Evolutionary conservation across 192 early-diverging fungal species (phyloP), one percentile per base, ranked within the genome.

Genomic region (Coemansia sp.): DNA sequence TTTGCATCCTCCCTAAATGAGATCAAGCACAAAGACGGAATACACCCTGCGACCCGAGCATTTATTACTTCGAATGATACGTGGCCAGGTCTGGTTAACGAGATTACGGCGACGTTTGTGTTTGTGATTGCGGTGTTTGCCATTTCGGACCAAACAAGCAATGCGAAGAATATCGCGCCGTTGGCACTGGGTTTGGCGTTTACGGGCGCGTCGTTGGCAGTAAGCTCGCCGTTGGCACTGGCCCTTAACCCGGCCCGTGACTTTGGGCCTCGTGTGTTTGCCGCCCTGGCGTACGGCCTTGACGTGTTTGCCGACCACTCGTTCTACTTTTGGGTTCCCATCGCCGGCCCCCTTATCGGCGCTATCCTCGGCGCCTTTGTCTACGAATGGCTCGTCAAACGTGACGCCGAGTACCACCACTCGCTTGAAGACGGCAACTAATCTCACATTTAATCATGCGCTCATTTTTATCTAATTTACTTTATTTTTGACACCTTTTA

Each of bases 221-320:
- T 87, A 24, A 84, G 85, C 62, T 84, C 75, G 46, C 72, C 82
- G 51, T 77, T 86, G 12, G 74, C 68, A 11, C 73, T 84, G 52
- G 83, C 81, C 18, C 55, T 90, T 9, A 92, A 92, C 47, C 87
- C 86, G 31, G 90, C 90, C 1, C 83, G 90, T 66, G 90, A 92
- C 72, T 79, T 90, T 75, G 90, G 86, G 6, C 87, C 88, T 9
- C 85, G 90, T 31, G 63, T 88, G 14, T 90, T 89, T 64, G 83
- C 86, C 9, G 70, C 82, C 5, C 51, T 87, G 20, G 77, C 74
- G 38, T 92, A 86, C 72, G 88, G 88, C 28, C 12, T 71, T 12
- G 74, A 73, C 8, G 87, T 84, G 8, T 89, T 91, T 68, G 61
- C 83, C 25, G 81, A 82, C 21, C 60, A 62, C 60, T 57, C 75